Percentiles rank a stretch among this genome's conserved stretches.
phyloP scores from a whole-genome alignment of 495 filamentous ascomycete genomes.

The Clohesyomyces aquaticus region DNA sequence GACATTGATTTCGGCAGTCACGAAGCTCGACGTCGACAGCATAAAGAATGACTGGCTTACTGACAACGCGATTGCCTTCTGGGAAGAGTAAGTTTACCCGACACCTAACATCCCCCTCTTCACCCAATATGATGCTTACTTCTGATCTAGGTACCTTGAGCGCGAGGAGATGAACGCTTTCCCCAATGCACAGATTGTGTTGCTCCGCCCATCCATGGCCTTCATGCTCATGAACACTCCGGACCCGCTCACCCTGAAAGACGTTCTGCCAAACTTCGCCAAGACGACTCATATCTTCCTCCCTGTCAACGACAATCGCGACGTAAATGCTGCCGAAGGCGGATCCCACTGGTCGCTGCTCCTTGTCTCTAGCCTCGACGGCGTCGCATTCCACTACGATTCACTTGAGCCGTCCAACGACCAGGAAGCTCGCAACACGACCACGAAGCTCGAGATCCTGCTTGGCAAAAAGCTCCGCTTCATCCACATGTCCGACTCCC shows the following conservation, averaged over 20 bases:
- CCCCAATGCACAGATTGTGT: conserved; percentile 79
- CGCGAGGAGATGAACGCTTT: conserved; percentile 78
- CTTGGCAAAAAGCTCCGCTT: conserved; percentile 70
- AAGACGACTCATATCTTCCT: conserved; percentile 93
- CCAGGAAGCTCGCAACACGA: conserved; percentile 67
- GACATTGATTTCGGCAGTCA: conserved; percentile 56
- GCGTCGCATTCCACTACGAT: conserved; percentile 96
- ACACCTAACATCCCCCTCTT: neutral
- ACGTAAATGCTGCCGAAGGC: conserved; percentile 76
- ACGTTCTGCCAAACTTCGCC: conserved; percentile 77
- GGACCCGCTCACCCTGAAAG: conserved; percentile 71
- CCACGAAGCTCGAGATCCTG: conserved; percentile 63
- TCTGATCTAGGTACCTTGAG: conserved; percentile 74
- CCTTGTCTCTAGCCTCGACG: conserved; percentile 83
- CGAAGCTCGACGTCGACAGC: conserved; percentile 80
- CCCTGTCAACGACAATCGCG: conserved; percentile 87
- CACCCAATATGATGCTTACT: conserved; percentile 1
- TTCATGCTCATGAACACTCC: conserved; percentile 87
- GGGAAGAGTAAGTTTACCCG: conserved; percentile 80
- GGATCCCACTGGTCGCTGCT: conserved; percentile 96
- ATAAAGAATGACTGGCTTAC: conserved; percentile 95
- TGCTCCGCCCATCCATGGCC: conserved; percentile 90
- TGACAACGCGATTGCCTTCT: conserved; percentile 97
- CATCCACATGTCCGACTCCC: conserved; percentile 76
- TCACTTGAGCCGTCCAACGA: conserved; percentile 78